phyloP scores from a whole-genome alignment of 139 green algal genomes.

The Coelastrella sp. region DNA sequence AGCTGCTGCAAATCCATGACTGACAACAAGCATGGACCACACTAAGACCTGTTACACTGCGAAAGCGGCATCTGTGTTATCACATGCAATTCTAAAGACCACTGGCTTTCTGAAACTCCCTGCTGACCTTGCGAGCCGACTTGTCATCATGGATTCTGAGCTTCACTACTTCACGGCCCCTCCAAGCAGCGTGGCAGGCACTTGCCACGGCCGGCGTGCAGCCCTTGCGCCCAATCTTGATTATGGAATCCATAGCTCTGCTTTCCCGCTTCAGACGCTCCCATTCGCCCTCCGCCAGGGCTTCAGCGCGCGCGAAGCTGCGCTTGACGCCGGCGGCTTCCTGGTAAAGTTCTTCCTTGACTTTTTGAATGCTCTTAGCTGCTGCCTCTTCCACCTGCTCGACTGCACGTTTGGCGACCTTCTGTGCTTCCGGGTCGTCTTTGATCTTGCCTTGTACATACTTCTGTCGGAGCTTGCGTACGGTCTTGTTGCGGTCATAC shows the following conservation, averaged over 20 bases:
- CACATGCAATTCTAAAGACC: not conserved
- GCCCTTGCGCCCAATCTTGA: conserved; percentile 32
- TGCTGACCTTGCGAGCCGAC: not conserved
- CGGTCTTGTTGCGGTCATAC: conserved; percentile 11
- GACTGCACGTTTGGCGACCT: not conserved
- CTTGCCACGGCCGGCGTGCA: not conserved
- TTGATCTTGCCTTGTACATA: not conserved
- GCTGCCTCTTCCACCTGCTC: not conserved
- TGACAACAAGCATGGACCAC: no score
- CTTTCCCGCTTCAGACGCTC: conserved; percentile 6
- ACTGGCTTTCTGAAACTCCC: no score
- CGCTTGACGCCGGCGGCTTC: conserved; percentile 17
- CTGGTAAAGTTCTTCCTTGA: not conserved
- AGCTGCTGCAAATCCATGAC: no score
- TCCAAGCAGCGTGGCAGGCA: not conserved
- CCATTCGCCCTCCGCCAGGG: conserved; percentile 31
- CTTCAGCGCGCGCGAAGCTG: conserved; percentile 29
- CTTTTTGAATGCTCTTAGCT: conserved; percentile 13
- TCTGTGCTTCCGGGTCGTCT: not conserved
- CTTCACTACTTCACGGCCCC: conserved; percentile 19
- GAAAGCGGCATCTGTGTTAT: no score
- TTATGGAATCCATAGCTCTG: not conserved
- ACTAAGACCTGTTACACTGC: no score
- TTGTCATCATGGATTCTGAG: conserved; percentile 39
- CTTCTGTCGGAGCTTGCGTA: conserved; percentile 1